Evolutionary conservation across 2,329 filamentous ascomycete genomes (phyloP).

Genomic region (Diaporthe ilicicola): DNA sequence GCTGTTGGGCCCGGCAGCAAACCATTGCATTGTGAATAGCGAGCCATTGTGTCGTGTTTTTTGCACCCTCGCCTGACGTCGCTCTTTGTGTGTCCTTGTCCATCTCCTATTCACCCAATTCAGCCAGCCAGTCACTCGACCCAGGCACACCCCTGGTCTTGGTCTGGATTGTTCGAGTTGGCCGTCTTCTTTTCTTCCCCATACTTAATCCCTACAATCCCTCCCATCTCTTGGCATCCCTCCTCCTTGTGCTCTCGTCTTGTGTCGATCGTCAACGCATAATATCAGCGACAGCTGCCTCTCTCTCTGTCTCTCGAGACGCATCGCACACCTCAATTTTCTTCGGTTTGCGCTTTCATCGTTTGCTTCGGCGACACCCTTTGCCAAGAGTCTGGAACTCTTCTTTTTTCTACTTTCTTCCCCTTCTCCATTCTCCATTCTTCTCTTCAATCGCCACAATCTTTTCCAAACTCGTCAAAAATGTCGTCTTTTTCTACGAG

Average conservation of each 20-base stretch:
- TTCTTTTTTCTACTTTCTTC: background rate
- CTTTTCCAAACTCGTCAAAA: conserved; percentile 17
- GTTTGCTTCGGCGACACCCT: background rate
- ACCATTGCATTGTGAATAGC: conserved; percentile 6
- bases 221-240: conserved; percentile 15
- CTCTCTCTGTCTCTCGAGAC: background rate
- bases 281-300: conserved; percentile 12
- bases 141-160: background rate
- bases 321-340: background rate
- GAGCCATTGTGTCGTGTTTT: conserved; percentile 12
- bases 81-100: conserved; percentile 4
- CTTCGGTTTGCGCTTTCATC: background rate
- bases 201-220: background rate
- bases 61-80: background rate
- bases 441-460: background rate
- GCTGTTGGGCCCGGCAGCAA: background rate
- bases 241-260: background rate
- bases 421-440: background rate
- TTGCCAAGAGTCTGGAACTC: conserved; percentile 19
- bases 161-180: conserved; percentile 5
- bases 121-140: background rate
- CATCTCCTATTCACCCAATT: background rate
- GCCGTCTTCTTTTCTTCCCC: background rate
- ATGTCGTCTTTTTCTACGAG: background rate
- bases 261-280: conserved; percentile 4